phyloP scores from a whole-genome alignment of 352 stramenopile species.

The Phytopythium chamaehyphon region DNA sequence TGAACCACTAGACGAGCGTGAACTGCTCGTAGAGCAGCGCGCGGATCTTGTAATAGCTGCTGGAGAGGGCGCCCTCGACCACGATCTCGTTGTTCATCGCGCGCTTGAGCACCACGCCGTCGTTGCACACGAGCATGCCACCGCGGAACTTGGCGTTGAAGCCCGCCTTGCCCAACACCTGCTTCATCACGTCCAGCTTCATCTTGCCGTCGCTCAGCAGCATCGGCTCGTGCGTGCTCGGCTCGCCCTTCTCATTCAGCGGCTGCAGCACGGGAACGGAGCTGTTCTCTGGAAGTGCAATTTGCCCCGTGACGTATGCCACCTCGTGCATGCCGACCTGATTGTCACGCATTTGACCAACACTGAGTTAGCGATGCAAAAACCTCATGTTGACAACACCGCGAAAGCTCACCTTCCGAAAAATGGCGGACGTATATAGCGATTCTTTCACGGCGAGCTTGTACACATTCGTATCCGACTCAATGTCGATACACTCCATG shows the following conservation, averaged over 20 bases:
- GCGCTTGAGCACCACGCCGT: constrained; percentile 84
- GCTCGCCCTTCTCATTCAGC: constrained; percentile 29
- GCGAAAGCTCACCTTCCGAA: constrained; percentile 73
- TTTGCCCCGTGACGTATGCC: constrained; percentile 77
- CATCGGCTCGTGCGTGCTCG: constrained; percentile 67
- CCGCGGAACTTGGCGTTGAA: constrained; percentile 89
- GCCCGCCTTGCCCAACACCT: constrained; percentile 78
- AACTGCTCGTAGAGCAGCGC: constrained; percentile 87
- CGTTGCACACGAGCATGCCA: constrained; percentile 87
- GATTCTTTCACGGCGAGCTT: constrained; percentile 86
- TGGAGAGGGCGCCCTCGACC: constrained; percentile 78
- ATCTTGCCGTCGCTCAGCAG: constrained; percentile 86
- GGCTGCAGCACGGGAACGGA: constrained; percentile 69
- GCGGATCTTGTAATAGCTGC: constrained; percentile 86
- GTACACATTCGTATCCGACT: constrained; percentile 89
- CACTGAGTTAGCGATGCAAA: constrained; percentile 5
- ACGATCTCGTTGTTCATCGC: constrained; percentile 87
- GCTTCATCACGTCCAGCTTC: constrained; percentile 89
- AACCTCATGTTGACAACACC: too few relatives aligned
- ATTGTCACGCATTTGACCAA: background rate
- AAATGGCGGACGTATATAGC: constrained; percentile 77
- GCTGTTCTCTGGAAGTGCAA: constrained; percentile 62
- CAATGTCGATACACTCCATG: constrained; percentile 89
- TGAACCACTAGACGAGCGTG: constrained; percentile 58
- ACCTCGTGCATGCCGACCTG: constrained; percentile 85